These are phyloP conservation scores for Zopfochytrium polystomum DNA, from an alignment of 371 early-diverging fungal species.

Conservation along the genomic window DNA sequence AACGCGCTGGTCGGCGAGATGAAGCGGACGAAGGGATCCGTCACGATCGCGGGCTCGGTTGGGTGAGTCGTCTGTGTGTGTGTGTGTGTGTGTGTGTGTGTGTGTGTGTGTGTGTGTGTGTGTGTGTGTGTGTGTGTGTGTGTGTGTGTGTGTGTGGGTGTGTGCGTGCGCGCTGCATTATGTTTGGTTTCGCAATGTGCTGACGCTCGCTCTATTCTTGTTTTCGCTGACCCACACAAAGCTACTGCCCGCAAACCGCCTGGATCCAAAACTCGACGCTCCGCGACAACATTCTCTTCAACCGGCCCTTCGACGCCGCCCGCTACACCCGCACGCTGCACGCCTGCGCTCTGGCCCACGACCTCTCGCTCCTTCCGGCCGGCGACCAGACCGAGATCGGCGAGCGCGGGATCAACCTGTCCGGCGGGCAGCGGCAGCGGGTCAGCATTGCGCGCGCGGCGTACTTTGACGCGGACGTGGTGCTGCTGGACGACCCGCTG, in stretches of 20 bases:
- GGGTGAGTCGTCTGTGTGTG: slow-evolving; percentile 38
- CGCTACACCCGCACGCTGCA: slow-evolving; percentile 35
- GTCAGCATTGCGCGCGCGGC: slow-evolving; percentile 45
- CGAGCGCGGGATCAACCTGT: no score
- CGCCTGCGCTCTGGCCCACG: slow-evolving; percentile 65
- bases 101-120: no score
- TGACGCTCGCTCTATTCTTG: slow-evolving; percentile 73
- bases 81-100: slow-evolving; percentile 20
- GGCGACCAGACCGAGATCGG: slow-evolving; percentile 78
- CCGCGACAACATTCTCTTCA: no score
- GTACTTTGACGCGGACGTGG: slow-evolving; percentile 40
- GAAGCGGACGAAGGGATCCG: slow-evolving; percentile 26
- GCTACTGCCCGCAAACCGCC: slow-evolving; percentile 48
- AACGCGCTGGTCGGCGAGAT: slow-evolving; percentile 60
- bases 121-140: no score
- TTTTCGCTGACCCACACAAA: no score
- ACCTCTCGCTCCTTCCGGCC: slow-evolving; percentile 68
- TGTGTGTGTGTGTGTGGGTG: no score
- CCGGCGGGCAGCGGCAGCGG: slow-evolving; percentile 44
- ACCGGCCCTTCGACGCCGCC: slow-evolving; percentile 34
- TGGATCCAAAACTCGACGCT: slow-evolving; percentile 48
- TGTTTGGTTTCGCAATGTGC: slow-evolving; percentile 43
- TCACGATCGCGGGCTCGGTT: slow-evolving; percentile 30
- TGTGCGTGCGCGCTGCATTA: slow-evolving; percentile 26
- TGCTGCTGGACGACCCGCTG: slow-evolving; percentile 48